Conservation (phyloP, 768 basidiomycete genomes). For the Auriscalpium orientale region DNA sequence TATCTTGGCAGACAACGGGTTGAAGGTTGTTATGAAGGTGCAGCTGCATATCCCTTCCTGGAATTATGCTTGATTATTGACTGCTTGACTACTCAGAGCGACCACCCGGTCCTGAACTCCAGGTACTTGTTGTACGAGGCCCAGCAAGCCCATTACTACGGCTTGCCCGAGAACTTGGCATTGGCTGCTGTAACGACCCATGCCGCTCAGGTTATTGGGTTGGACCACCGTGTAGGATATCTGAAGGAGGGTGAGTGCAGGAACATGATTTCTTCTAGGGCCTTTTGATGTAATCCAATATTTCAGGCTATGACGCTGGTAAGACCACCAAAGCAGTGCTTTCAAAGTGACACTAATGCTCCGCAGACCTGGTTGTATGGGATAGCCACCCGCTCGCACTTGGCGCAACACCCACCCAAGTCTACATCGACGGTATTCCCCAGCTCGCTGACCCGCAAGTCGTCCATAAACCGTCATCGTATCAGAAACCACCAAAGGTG, state of each 20-base stretch:
- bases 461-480: slow-evolving; percentile 15
- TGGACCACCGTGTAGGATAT: slow-evolving; percentile 71
- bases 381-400: slow-evolving; percentile 71
- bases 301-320: slow-evolving; percentile 60
- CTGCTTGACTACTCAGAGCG: slow-evolving; percentile 23
- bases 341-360: not conserved
- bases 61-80: not conserved
- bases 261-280: too few relatives aligned
- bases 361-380: slow-evolving; percentile 48
- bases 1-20: slow-evolving; percentile 48
- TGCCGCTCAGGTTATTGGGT: slow-evolving; percentile 62
- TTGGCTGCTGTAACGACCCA: slow-evolving; percentile 64
- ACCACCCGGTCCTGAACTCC: slow-evolving; percentile 48
- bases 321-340: slow-evolving; percentile 3
- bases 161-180: slow-evolving; percentile 56
- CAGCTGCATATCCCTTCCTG: too few relatives aligned
- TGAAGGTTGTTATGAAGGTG: slow-evolving; percentile 60
- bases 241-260: slow-evolving; percentile 42
- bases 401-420: slow-evolving; percentile 75
- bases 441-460: slow-evolving; percentile 43
- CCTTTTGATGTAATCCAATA: not conserved
- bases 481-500: slow-evolving; percentile 40
- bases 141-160: slow-evolving; percentile 64
- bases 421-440: slow-evolving; percentile 81
- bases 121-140: slow-evolving; percentile 52